Evolutionary conservation across 2,329 filamentous ascomycete genomes (phyloP), one percentile per base, ranked within the genome.

Genomic region (Penicillium nordicum): DNA sequence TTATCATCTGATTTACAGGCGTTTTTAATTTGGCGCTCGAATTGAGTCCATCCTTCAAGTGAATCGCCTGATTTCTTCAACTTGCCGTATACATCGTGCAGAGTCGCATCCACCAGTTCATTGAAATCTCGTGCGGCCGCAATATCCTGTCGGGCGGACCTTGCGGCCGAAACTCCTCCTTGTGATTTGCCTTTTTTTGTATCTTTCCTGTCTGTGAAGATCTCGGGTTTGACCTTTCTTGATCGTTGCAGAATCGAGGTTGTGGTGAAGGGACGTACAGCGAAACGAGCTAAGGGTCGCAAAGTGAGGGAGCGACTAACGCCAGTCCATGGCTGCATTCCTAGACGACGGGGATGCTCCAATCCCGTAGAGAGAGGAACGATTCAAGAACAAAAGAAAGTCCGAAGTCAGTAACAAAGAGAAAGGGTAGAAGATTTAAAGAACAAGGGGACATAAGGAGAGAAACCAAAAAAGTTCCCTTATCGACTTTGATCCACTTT

Each of bases 311-410:
- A 79, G 46, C 67, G 71, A 63, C 69, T 66, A 64, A 60, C 69
- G 50, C 63, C 64, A 53, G 64, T 65, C 66, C 75, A 73, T 70
- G 67, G 61, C 69, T 69, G 74, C 78, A 80, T 79, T 64, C 69
- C 69, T 67, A 50, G 40, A 57, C 43, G 40, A 37, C 32, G 50
- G 27, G 40, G 14, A 21, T 3, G 9, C 25, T 34, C 30, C 54
- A 57, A 47, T 42, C 29, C 44, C 46, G 40, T 50, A 50, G 29
- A 50, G 12, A 36, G 12, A 36, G 45, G 38, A 37, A 27, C 8
- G 23, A 23, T 29, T 38, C 11, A 7, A 23, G 18, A 29, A 30
- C 25, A 52, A 47, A 52, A 52, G 12, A 23, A 30, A 18, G 4
- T 30, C n/a, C 25, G 25, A 25, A 25, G 25, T 29, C 29, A 11